A percentile compares a stretch with the other conserved stretches of the same genome.
These are phyloP conservation scores for Gillenia trifoliata DNA, from an alignment of 306 rosid species.

Conservation along the genomic window DNA sequence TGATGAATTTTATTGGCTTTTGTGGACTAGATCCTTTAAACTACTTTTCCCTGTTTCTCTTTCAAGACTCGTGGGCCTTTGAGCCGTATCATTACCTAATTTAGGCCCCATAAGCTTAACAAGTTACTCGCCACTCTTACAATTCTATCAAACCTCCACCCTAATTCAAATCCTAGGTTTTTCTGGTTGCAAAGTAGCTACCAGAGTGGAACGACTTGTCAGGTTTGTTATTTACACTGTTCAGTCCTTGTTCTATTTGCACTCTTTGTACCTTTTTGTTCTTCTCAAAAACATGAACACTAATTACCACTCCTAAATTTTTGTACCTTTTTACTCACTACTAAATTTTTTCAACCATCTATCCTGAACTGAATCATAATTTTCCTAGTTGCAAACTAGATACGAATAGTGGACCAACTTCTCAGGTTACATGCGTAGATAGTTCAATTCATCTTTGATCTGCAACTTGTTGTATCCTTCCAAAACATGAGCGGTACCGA, in stretches of 20 bases:
- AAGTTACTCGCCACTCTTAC: neutral
- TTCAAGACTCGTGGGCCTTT: neutral
- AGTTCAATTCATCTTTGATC: neutral
- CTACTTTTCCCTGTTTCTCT: neutral
- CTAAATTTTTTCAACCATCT: neutral
- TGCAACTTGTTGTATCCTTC: neutral
- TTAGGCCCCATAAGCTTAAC: neutral
- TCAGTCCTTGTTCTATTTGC: neutral
- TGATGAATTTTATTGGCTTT: neutral
- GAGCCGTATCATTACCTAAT: neutral
- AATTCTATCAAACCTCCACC: no score
- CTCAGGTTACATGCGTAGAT: neutral
- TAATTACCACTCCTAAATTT: neutral
- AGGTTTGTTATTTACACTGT: neutral
- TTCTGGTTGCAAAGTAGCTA: neutral
- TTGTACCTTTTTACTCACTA: neutral
- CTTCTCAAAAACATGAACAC: neutral
- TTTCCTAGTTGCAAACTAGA: neutral
- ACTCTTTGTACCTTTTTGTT: neutral
- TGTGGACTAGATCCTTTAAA: neutral
- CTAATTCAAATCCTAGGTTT: neutral
- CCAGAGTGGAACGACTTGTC: neutral
- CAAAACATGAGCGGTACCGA: neutral
- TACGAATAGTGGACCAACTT: neutral
- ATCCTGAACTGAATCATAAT: no score